Conservation (phyloP, 176 grass and related monocot species). For the Urochloa ruziziensis region DNA sequence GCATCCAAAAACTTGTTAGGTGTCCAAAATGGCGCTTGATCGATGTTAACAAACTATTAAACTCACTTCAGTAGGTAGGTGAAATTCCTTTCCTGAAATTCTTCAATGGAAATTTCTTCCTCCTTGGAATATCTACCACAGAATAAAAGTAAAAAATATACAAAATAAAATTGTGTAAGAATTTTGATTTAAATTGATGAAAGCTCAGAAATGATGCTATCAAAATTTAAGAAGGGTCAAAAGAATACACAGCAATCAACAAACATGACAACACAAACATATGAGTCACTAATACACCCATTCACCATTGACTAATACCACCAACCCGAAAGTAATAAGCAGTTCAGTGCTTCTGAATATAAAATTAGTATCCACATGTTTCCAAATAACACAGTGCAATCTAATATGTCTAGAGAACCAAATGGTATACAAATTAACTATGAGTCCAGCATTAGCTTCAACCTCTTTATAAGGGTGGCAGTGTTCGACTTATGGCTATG, state of each 20-base stretch:
- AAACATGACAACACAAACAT: slow-evolving; percentile 5
- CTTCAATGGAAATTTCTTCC: slow-evolving; percentile 47
- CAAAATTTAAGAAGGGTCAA: background rate
- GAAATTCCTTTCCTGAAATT: slow-evolving; percentile 63
- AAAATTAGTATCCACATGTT: background rate
- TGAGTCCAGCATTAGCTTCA: background rate
- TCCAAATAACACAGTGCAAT: background rate
- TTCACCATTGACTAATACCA: background rate
- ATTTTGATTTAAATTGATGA: background rate
- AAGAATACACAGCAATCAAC: background rate
- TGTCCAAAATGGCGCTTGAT: too few species aligned
- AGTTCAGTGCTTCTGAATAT: background rate
- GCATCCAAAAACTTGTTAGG: background rate
- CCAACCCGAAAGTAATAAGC: background rate
- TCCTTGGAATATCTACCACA: slow-evolving; percentile 80
- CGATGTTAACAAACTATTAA: background rate
- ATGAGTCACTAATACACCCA: background rate
- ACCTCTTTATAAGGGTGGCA: background rate
- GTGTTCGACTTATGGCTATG: background rate
- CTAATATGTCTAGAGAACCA: background rate
- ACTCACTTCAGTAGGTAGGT: slow-evolving; percentile 91
- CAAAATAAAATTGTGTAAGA: background rate
- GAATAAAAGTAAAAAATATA: background rate
- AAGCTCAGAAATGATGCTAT: background rate
- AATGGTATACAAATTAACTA: background rate